Conservation (phyloP, 257 asterid species). For the Nicotiana tomentosiformis region DNA sequence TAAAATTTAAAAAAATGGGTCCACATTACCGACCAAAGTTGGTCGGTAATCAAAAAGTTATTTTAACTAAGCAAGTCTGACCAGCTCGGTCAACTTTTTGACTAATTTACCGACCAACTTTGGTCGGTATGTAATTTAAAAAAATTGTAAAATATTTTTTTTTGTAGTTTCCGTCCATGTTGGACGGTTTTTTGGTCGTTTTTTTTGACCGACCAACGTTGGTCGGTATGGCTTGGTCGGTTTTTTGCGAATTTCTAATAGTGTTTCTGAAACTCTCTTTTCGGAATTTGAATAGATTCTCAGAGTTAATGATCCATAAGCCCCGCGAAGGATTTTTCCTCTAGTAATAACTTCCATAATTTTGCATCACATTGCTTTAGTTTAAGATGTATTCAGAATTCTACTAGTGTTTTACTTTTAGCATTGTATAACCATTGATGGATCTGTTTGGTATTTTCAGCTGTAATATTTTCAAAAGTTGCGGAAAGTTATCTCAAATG, state of each 20-base stretch:
- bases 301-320: constrained; percentile 54
- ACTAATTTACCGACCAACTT: too few relatives aligned
- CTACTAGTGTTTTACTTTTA: neutral
- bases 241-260: neutral
- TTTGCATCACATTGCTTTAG: neutral
- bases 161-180: too few relatives aligned
- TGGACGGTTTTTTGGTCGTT: too few relatives aligned
- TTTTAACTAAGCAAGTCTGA: too few relatives aligned
- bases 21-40: too few relatives aligned
- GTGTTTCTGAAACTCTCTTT: constrained; percentile 19
- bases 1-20: too few relatives aligned
- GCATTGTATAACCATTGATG: neutral
- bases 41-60: too few relatives aligned
- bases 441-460: constrained; percentile 17
- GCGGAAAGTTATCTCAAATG: constrained; percentile 48
- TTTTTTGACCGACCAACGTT: too few relatives aligned
- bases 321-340: constrained; percentile 43
- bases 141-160: too few relatives aligned
- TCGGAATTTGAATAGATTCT: constrained; percentile 40
- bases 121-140: too few relatives aligned
- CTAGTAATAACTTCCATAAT: neutral
- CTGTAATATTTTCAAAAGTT: constrained; percentile 37
- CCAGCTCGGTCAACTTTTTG: too few relatives aligned
- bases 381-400: neutral
- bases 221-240: too few relatives aligned